These are phyloP conservation scores for Aureobasidium namibiae DNA, from an alignment of 2,329 filamentous ascomycete species.

Conservation along the genomic window DNA sequence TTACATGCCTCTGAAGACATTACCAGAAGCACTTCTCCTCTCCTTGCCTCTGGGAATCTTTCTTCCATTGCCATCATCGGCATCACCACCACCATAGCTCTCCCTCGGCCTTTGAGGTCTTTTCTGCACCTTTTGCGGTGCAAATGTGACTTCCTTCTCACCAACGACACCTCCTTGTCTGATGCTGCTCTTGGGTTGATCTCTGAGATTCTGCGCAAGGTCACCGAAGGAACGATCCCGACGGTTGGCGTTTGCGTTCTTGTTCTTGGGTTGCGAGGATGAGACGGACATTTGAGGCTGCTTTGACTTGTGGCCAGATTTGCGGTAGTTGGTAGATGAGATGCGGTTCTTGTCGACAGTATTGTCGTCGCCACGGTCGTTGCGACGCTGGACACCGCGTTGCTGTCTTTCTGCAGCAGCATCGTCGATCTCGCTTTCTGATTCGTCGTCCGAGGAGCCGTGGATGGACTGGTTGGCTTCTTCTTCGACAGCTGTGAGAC, in stretches of 20 bases:
- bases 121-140: constrained; percentile 47
- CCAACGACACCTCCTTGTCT: constrained; percentile 34
- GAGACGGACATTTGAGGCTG: constrained; percentile 49
- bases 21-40: constrained; percentile 66
- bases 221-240: constrained; percentile 52
- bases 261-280: constrained; percentile 32
- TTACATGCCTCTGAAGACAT: constrained; percentile 62
- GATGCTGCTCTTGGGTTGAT: constrained; percentile 18
- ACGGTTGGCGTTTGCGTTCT: constrained; percentile 19
- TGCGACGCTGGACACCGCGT: constrained; percentile 32
- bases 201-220: constrained; percentile 37
- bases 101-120: constrained; percentile 22
- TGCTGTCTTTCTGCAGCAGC: constrained; percentile 22
- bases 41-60: constrained; percentile 28
- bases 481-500: constrained; percentile 52
- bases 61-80: constrained; percentile 25
- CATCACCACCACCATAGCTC: constrained; percentile 18
- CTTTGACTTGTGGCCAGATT: constrained; percentile 39
- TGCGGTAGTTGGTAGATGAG: constrained; percentile 59
- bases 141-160: constrained; percentile 63
- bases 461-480: constrained; percentile 42
- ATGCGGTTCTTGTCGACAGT: constrained; percentile 43
- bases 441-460: constrained; percentile 29
- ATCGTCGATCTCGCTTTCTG: constrained; percentile 23
- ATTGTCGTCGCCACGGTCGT: constrained; percentile 21